These are phyloP conservation scores for Austroboletus novae-zelandiae DNA, from an alignment of 1,284 basidiomycete species.

Conservation along the genomic window DNA sequence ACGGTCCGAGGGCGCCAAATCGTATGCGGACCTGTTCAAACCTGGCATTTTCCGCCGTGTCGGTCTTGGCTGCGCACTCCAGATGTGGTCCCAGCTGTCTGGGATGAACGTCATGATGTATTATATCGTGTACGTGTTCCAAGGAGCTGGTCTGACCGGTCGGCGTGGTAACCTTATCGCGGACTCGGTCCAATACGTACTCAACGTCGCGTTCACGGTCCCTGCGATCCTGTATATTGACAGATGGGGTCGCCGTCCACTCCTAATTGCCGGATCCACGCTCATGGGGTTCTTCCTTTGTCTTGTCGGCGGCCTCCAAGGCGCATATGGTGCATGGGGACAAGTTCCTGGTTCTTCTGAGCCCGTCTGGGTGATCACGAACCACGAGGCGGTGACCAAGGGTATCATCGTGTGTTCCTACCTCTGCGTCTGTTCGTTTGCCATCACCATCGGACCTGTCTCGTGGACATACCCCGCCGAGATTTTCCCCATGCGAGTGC, in stretches of 20 bases:
- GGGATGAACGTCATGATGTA: constrained; percentile 79
- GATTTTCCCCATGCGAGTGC: constrained; percentile 67
- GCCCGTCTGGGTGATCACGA: constrained; percentile 59
- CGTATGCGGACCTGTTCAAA: constrained; percentile 66
- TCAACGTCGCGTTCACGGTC: constrained; percentile 67
- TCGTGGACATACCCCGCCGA: constrained; percentile 71
- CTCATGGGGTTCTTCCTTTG: constrained; percentile 75
- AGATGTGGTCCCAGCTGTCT: constrained; percentile 65
- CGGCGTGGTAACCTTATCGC: constrained; percentile 70
- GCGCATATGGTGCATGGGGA: constrained; percentile 62
- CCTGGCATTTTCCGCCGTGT: constrained; percentile 58
- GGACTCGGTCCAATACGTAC: constrained; percentile 76
- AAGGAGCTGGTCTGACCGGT: constrained; percentile 72
- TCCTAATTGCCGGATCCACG: constrained; percentile 62
- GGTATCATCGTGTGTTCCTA: constrained; percentile 77
- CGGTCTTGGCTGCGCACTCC: constrained; percentile 52
- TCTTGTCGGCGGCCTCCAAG: constrained; percentile 76
- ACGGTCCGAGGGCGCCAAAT: constrained; percentile 67
- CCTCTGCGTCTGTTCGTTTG: constrained; percentile 71
- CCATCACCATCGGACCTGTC: constrained; percentile 74
- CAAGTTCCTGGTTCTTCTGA: constrained; percentile 7
- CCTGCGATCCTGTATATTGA: constrained; percentile 79
- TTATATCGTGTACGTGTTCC: constrained; percentile 76
- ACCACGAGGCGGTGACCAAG: constrained; percentile 55
- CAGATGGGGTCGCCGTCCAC: constrained; percentile 76